Base-by-base conservation (phyloP, 2,329 filamentous ascomycete genomes). In the Clonostachys byssicola region DNA sequence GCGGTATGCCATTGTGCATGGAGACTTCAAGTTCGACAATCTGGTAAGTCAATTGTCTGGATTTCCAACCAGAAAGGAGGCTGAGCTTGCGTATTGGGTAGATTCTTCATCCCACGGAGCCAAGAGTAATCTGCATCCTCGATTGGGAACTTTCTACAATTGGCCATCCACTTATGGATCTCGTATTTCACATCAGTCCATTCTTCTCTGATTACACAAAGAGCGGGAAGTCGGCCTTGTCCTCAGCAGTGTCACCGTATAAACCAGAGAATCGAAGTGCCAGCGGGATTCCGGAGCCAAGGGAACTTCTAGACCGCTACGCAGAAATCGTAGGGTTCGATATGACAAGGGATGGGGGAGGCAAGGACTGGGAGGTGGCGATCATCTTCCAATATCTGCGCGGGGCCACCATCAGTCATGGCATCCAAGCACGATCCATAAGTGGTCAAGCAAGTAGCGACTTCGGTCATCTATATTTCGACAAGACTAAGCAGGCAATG, bases 111-210 rank as follows among this genome's bases (percentile, higher is more conserved):
- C 85, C 85, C 64, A 89, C 86, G 0, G 84, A 89, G 63, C 81
- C 89, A 5, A 73, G 82, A 47, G 89, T 96, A 9, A 89, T 95
- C 62, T 91, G 89, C 5, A 88, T 96, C 47, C 70, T 96, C 5
- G 91, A 96, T 68, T 95, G 90, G 91, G 91, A 96, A 70, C 92
- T 95, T 87, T 89, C 88, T 42, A 95, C 91, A 1, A 85, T 95
- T 45, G 91, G 91, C 30, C 90, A 96, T 64, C 91, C 91, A 4
- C 76, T 95, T 12, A 89, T 86, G 6, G 91, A 96, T 60, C 71
- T 95, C 8, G 23, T 30, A 9, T 30, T 30, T 30, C 23, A 30
- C 23, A 8, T 30, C 23, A 30, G 23, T 9, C 23, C 23, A 30
- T 30, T 30, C 23, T 30, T 30, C 23, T 30, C 23, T 30, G 23